Conservation (phyloP, 495 filamentous ascomycete genomes). For the Astrothelium subdiscretum region DNA sequence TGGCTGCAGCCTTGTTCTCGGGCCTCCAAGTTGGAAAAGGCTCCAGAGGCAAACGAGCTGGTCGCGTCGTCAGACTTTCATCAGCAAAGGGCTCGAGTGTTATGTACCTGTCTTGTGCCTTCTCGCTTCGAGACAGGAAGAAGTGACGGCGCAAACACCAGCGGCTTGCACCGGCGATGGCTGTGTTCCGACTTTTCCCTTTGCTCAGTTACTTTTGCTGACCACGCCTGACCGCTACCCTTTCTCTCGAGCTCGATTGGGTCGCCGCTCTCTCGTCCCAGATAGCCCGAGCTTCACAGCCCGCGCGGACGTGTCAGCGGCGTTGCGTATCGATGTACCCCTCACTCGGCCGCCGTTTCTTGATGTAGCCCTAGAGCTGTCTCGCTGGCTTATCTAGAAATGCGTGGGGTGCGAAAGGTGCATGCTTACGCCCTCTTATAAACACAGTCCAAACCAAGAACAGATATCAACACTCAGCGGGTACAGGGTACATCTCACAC, state of each 20-base stretch:
- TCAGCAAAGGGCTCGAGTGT: no score
- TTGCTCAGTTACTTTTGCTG: neutral
- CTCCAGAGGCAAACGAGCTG: neutral
- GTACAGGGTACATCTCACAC: neutral
- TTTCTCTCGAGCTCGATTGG: neutral
- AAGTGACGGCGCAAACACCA: neutral
- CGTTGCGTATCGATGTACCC: neutral
- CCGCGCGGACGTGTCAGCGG: neutral
- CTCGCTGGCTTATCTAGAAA: neutral
- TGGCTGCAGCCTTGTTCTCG: neutral
- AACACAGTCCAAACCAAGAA: neutral
- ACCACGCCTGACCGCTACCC: neutral
- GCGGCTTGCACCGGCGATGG: neutral
- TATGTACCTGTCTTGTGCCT: neutral
- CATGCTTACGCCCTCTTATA: neutral
- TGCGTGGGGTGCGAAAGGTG: neutral
- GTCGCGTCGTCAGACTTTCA: no score
- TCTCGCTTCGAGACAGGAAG: neutral
- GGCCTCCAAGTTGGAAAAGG: neutral
- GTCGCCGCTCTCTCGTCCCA: neutral
- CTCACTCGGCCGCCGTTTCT: neutral
- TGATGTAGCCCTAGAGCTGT: neutral
- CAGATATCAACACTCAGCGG: neutral
- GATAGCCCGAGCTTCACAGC: neutral
- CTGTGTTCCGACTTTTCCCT: neutral